Percentiles rank a stretch among this genome's conserved stretches.
Evolutionary conservation across 257 asterid species (phyloP).

Genomic region (Nicotiana otophora): DNA sequence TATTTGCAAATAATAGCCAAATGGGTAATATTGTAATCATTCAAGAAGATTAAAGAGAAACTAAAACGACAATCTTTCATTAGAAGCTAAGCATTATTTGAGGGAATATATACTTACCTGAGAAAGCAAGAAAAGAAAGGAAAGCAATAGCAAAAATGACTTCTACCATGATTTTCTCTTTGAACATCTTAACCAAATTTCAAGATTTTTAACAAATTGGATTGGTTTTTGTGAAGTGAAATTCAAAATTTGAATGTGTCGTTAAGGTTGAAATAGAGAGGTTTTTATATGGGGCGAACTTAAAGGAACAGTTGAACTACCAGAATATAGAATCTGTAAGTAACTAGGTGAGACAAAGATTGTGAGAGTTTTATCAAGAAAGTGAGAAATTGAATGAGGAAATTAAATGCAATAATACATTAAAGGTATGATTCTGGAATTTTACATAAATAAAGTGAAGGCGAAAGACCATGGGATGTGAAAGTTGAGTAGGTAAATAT

Average conservation of each 20-base stretch:
- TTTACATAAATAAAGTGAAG: background rate
- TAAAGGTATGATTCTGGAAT: background rate
- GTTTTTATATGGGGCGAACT: background rate
- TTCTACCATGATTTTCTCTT: constrained; percentile 9
- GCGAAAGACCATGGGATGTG: constrained; percentile 23
- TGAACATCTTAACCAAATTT: constrained; percentile 13
- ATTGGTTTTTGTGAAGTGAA: background rate
- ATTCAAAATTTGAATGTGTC: background rate
- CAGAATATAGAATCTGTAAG: background rate
- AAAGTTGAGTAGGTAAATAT: background rate
- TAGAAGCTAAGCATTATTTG: background rate
- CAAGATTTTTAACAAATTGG: background rate
- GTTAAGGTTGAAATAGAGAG: background rate
- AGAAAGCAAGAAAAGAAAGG: constrained; percentile 27
- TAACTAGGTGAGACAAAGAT: background rate
- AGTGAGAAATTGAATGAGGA: background rate
- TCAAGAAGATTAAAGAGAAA: too few relatives aligned
- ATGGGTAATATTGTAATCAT: too few relatives aligned
- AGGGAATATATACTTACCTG: constrained; percentile 32
- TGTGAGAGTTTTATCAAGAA: background rate
- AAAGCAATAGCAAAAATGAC: constrained; percentile 21
- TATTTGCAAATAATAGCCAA: too few relatives aligned
- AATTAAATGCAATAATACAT: background rate
- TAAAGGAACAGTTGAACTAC: background rate
- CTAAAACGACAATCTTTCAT: background rate